Evolutionary conservation across 1,284 basidiomycete species (phyloP), one percentile per base, ranked within the genome.

Genomic region (Sporisorium iseilematis-ciliati): DNA sequence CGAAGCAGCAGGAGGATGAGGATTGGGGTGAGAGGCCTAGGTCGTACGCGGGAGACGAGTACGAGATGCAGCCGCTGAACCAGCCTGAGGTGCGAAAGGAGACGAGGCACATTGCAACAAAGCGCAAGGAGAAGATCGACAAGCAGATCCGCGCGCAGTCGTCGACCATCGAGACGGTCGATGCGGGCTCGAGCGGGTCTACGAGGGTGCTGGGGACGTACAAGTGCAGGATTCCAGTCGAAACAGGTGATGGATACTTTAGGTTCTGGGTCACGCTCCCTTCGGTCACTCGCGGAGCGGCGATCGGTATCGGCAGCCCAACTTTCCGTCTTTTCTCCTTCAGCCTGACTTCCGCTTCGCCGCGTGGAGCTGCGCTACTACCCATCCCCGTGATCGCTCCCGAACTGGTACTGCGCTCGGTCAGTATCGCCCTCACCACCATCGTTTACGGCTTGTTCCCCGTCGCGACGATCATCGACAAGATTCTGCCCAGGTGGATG

Each of bases 231-330:
- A 58, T 81, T 43, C 79, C 79, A 16, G 78, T 74, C 49, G 56
- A 54, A 21, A 65, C 67, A 4, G 78, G 78, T 20, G 79, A 81
- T 35, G 79, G 79, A 43, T 81, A 81, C 68, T 81, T 81, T 60
- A 66, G 77, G 1, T 51, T 81, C 51, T 66, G 60, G 62, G 55
- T 75, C 48, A 72, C 62, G 25, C 26, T 78, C 25, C 71, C 65
- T 16, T 75, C 75, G 20, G n/a, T 69, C 8, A 7, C 51, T 11
- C 25, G 16, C 5, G 41, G 52, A 33, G n/a, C 50, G 12, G 38
- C 54, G 12, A 48, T 75, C 26, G 72, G 61, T 1, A 57, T 75
- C 38, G 66, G 58, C n/a, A 65, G 61, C 21, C 79, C 79, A 7
- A 77, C 68, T 10, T 76, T 81, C 62, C 71, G 79, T 14, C 64